phyloP scores from a whole-genome alignment of 371 early-diverging fungal genomes.

The Rhizopus sp. region DNA sequence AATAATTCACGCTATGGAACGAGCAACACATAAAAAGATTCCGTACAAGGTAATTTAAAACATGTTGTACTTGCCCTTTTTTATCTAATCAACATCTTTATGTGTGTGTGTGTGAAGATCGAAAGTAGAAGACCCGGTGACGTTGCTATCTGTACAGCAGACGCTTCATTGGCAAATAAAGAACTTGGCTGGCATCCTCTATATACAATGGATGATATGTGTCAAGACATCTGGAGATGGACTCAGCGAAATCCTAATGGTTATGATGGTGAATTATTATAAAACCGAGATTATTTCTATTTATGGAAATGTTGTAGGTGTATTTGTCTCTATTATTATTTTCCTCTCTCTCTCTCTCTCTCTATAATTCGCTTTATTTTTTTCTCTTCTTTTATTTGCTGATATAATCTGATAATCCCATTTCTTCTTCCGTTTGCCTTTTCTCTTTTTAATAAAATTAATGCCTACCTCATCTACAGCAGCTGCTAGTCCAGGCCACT shows the following conservation, averaged over 20 bases:
- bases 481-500: slow-evolving; percentile 26
- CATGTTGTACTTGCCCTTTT: slow-evolving; percentile 11
- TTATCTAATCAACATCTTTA: neutral
- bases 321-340: slow-evolving; percentile 1
- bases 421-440: slow-evolving; percentile 2
- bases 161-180: slow-evolving; percentile 67
- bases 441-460: slow-evolving; percentile 8
- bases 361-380: neutral
- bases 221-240: slow-evolving; percentile 89
- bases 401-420: neutral
- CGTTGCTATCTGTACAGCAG: slow-evolving; percentile 79
- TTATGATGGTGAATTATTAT: slow-evolving; percentile 40
- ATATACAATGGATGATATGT: slow-evolving; percentile 79
- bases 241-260: slow-evolving; percentile 73
- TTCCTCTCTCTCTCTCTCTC: slow-evolving; percentile 5
- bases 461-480: slow-evolving; percentile 27
- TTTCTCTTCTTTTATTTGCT: neutral
- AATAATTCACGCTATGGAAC: slow-evolving; percentile 79
- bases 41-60: slow-evolving; percentile 53
- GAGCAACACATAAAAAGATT: slow-evolving; percentile 64
- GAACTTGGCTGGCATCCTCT: slow-evolving; percentile 80
- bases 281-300: slow-evolving; percentile 13
- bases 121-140: slow-evolving; percentile 80
- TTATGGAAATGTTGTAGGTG: slow-evolving; percentile 10
- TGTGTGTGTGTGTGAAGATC: slow-evolving; percentile 22